Percentiles rank a stretch among this genome's conserved stretches.
Evolutionary conservation across 1,284 basidiomycete genomes (phyloP).

Genomic region (Volvariella surrecta): DNA sequence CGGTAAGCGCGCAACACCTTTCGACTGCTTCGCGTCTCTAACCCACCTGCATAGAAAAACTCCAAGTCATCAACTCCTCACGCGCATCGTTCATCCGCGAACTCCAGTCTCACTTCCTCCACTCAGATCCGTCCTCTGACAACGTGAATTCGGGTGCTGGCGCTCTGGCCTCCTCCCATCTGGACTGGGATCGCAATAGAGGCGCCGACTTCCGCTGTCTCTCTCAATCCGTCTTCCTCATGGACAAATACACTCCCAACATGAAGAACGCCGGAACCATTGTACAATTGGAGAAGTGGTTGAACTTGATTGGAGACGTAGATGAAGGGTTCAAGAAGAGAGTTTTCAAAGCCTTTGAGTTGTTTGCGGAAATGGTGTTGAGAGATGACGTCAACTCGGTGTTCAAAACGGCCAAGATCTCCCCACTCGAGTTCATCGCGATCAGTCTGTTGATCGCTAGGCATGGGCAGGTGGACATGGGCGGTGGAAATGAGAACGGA

Average conservation of each 20-base stretch:
- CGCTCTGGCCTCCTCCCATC: constrained; percentile 26
- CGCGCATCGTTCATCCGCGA: constrained; percentile 45
- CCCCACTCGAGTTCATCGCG: constrained; percentile 56
- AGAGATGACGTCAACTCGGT: too few relatives aligned
- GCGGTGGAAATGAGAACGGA: too few relatives aligned
- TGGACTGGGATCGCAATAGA: constrained; percentile 53
- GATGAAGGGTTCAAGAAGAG: constrained; percentile 23
- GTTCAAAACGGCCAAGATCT: too few relatives aligned
- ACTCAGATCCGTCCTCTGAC: constrained; percentile 13
- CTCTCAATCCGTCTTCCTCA: constrained; percentile 40
- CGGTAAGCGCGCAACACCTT: constrained; percentile 11
- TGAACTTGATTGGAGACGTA: constrained; percentile 25
- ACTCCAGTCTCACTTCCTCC: constrained; percentile 36
- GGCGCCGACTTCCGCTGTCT: constrained; percentile 59
- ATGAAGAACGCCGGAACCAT: constrained; percentile 25
- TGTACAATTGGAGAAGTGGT: constrained; percentile 45
- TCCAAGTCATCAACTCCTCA: constrained; percentile 50
- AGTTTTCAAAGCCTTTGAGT: constrained; percentile 32
- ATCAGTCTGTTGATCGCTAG: constrained; percentile 42
- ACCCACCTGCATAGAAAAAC: constrained; percentile 35
- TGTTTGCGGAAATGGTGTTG: constrained; percentile 38
- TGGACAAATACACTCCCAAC: constrained; percentile 29
- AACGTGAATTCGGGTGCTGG: constrained; percentile 12
- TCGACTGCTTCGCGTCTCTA: background rate
- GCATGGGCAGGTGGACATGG: constrained; percentile 20